Percentiles rank a stretch among this genome's conserved stretches.
These are phyloP conservation scores for Chernovozyma sophiae-reginae DNA, from an alignment of 1,139 yeast species.

Conservation along the genomic window DNA sequence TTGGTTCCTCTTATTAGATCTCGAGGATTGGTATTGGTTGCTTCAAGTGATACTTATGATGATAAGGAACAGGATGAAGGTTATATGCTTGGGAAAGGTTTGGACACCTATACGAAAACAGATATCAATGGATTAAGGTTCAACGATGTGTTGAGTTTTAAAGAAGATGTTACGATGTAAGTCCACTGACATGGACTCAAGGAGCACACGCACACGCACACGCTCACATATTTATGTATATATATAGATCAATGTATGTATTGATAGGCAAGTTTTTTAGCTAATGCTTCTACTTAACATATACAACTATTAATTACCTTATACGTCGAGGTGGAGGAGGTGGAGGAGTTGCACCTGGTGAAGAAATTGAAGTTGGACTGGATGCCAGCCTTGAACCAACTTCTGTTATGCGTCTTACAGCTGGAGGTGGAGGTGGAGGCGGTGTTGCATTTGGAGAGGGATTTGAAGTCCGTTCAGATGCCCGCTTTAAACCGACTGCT, in stretches of 20 bases:
- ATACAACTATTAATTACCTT: constrained; percentile 9
- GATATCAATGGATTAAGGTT: constrained; percentile 76
- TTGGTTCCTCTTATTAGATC: constrained; percentile 72
- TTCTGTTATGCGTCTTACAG: constrained; percentile 18
- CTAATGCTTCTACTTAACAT: no score
- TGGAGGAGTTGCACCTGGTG: no score
- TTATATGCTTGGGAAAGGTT: constrained; percentile 24
- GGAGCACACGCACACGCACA: no score
- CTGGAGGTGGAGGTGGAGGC: constrained; percentile 20
- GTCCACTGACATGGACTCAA: no score
- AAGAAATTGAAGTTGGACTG: no score
- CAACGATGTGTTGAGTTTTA: constrained; percentile 63
- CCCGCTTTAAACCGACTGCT: background rate
- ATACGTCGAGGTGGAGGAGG: constrained; percentile 19
- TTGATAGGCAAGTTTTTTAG: no score
- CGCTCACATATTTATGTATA: no score
- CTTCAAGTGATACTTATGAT: constrained; percentile 40
- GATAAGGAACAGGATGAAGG: constrained; percentile 29
- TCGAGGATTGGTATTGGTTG: constrained; percentile 79
- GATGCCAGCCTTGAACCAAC: no score
- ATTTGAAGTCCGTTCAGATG: background rate
- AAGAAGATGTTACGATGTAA: constrained; percentile 66
- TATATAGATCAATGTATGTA: no score
- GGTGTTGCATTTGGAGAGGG: constrained; percentile 12
- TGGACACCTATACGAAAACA: constrained; percentile 42